Conservation (phyloP, 1,284 basidiomycete species). For the Sporisorium iseilematis-ciliati region DNA sequence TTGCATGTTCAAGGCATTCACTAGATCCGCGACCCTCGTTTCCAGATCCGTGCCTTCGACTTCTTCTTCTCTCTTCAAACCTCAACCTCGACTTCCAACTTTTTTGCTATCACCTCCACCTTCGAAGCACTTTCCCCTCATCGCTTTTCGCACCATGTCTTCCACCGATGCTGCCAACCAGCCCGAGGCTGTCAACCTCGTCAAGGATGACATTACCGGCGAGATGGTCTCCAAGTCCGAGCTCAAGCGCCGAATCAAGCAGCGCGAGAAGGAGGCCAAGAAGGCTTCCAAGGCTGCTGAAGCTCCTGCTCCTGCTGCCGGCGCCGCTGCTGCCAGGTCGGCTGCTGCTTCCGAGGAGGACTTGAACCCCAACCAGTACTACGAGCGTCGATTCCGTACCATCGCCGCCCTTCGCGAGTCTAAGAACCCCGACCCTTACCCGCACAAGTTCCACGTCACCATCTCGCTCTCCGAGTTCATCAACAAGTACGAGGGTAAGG, state of each 20-base stretch:
- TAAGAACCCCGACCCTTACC: constrained; percentile 87
- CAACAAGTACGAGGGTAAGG: constrained; percentile 77
- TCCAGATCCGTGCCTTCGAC: constrained; percentile 31
- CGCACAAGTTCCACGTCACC: constrained; percentile 97
- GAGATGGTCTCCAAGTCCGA: constrained; percentile 70
- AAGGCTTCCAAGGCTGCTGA: constrained; percentile 79
- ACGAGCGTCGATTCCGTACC: constrained; percentile 88
- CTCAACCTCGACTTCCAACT: constrained; percentile 2
- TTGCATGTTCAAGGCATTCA: constrained; percentile 48
- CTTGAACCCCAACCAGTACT: constrained; percentile 81
- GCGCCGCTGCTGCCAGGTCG: constrained; percentile 22
- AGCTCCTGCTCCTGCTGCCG: constrained; percentile 32
- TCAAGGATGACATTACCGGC: constrained; percentile 67
- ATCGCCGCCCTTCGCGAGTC: constrained; percentile 88
- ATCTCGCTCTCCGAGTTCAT: constrained; percentile 84
- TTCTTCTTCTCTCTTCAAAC: neutral
- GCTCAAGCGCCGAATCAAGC: constrained; percentile 62
- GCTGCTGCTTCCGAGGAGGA: constrained; percentile 58
- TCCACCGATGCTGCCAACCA: constrained; percentile 47
- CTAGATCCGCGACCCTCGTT: constrained; percentile 19
- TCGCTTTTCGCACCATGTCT: constrained; percentile 39
- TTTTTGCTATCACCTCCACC: neutral
- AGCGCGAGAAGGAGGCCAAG: constrained; percentile 84
- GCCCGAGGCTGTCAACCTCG: constrained; percentile 57
- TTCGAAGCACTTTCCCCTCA: constrained; percentile 3